phyloP scores from a whole-genome alignment of 2,329 filamentous ascomycete species.

The Aspergillus quadrilineatus region DNA sequence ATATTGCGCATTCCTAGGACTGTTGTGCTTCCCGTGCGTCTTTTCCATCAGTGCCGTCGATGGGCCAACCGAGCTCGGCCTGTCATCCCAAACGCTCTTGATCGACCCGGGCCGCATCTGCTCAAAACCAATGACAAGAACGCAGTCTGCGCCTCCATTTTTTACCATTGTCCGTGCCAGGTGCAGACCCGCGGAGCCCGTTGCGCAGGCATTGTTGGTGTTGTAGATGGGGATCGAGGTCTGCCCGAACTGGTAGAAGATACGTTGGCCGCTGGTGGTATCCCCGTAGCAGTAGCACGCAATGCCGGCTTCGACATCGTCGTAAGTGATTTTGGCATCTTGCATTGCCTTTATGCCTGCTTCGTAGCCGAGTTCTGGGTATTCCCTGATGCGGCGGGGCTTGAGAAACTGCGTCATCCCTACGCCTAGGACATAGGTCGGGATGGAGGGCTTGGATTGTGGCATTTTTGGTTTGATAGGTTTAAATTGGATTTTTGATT shows the following conservation, averaged over 20 bases:
- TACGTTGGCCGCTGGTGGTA: conserved; percentile 88
- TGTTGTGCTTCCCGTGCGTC: conserved; percentile 76
- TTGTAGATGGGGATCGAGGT: conserved; percentile 95
- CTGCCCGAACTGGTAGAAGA: conserved; percentile 99
- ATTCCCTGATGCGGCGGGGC: conserved; percentile 88
- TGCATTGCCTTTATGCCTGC: conserved; percentile 84
- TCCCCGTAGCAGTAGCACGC: conserved; percentile 98
- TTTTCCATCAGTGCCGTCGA: conserved; percentile 75
- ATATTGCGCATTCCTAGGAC: conserved; percentile 84
- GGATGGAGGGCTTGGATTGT: conserved; percentile 22
- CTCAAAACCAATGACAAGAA: conserved; percentile 92
- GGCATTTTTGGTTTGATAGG: background rate
- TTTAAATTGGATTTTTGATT: background rate
- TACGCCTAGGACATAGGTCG: conserved; percentile 88
- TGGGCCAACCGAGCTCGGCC: conserved; percentile 74
- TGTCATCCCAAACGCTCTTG: conserved; percentile 79
- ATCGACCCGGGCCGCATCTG: conserved; percentile 96
- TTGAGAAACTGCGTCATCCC: conserved; percentile 99
- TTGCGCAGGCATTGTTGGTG: conserved; percentile 98
- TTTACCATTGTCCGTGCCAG: conserved; percentile 79
- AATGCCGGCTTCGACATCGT: conserved; percentile 90
- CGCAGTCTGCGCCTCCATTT: conserved; percentile 78
- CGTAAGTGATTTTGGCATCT: conserved; percentile 80
- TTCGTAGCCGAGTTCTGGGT: conserved; percentile 91
- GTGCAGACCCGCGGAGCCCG: conserved; percentile 82